A percentile compares a stretch with the other conserved stretches of the same genome.
phyloP scores from a whole-genome alignment of 2,329 filamentous ascomycete genomes.

The Penicillium sp. region DNA sequence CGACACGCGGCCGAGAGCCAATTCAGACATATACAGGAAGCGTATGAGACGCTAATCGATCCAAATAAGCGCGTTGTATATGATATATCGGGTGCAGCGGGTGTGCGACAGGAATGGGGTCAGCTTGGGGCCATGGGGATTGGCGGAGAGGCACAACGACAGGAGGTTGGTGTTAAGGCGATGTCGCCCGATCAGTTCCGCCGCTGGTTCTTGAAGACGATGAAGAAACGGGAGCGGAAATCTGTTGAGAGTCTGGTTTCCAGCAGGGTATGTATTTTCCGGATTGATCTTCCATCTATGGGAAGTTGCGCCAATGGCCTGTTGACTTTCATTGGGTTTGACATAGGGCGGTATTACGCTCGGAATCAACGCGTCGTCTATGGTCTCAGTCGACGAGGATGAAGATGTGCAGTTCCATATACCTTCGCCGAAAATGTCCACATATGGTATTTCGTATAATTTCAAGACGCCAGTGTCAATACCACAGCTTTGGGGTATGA shows the following conservation, averaged over 20 bases:
- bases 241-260: conserved; percentile 37
- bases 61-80: conserved; percentile 43
- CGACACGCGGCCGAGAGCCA: conserved; percentile 37
- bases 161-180: conserved; percentile 37
- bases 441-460: conserved; percentile 32
- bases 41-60: conserved; percentile 44
- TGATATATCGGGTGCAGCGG: conserved; percentile 43
- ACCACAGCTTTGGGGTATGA: conserved; percentile 18
- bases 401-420: conserved; percentile 30
- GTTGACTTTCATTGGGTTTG: neutral
- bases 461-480: conserved; percentile 37
- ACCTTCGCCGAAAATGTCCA: conserved; percentile 25
- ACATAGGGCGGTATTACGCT: conserved; percentile 33
- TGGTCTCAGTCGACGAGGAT: conserved; percentile 30
- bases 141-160: conserved; percentile 28
- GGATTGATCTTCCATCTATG: neutral
- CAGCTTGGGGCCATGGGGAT: conserved; percentile 31
- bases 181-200: conserved; percentile 42
- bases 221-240: conserved; percentile 41
- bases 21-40: conserved; percentile 40
- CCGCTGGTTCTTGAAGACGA: conserved; percentile 39
- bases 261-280: conserved; percentile 32
- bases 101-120: conserved; percentile 40
- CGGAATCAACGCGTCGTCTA: conserved; percentile 35
- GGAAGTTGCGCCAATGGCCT: neutral